Percentiles rank a stretch among this genome's conserved stretches.
phyloP scores from a whole-genome alignment of 176 grass and related monocot genomes.

The Musa beccarii region DNA sequence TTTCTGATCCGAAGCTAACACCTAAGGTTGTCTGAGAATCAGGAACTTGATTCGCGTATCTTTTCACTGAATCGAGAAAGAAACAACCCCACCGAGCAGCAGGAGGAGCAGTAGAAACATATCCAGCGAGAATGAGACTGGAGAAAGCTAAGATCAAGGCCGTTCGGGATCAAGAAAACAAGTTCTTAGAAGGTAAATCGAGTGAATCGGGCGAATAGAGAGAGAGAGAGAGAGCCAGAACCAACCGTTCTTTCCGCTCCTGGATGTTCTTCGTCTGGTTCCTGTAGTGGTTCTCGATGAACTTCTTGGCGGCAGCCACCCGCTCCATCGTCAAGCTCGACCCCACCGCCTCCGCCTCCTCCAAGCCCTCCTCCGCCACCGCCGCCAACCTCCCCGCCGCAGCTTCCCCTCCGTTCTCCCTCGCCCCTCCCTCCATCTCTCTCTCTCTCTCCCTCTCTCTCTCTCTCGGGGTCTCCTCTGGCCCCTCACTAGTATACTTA shows the following conservation, averaged over 20 bases:
- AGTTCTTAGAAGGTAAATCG: neutral
- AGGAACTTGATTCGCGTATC: neutral
- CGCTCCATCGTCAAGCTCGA: slow-evolving; percentile 97
- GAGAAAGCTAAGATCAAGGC: neutral
- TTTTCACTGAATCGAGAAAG: neutral
- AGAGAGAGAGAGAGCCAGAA: neutral
- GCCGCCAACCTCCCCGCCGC: slow-evolving; percentile 13
- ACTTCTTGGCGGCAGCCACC: slow-evolving; percentile 95
- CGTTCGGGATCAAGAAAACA: neutral
- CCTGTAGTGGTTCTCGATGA: slow-evolving; percentile 99
- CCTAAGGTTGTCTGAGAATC: no score
- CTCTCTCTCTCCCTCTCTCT: neutral
- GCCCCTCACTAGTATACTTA: neutral
- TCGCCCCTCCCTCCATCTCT: slow-evolving; percentile 23
- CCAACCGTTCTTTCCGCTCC: slow-evolving; percentile 87
- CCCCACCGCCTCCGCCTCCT: slow-evolving; percentile 31
- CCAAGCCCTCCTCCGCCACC: slow-evolving; percentile 39
- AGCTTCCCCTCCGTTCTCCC: slow-evolving; percentile 23
- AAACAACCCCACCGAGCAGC: neutral
- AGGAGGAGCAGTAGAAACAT: no score
- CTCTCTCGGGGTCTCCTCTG: slow-evolving; percentile 2
- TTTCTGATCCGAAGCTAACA: neutral
- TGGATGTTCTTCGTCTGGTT: slow-evolving; percentile 88
- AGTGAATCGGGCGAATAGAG: neutral
- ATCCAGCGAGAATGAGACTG: neutral